Evolutionary conservation across 2,329 filamentous ascomycete species (phyloP).

Genomic region (Aspergillus ochraceus): DNA sequence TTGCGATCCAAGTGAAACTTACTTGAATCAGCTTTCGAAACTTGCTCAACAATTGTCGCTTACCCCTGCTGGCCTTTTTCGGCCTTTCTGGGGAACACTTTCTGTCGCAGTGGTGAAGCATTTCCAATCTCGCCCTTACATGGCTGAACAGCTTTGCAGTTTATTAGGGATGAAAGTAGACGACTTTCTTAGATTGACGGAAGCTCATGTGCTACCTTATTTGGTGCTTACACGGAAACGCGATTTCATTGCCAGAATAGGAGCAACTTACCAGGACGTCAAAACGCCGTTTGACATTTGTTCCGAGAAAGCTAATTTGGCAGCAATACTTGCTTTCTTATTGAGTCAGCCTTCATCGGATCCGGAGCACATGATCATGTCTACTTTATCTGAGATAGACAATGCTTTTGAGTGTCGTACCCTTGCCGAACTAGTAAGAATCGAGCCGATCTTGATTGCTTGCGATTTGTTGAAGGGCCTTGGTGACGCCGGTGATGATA

Average conservation of each 20-base stretch:
- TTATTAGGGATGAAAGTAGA: constrained; percentile 73
- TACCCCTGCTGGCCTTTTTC: constrained; percentile 69
- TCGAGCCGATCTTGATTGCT: constrained; percentile 72
- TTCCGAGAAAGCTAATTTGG: constrained; percentile 59
- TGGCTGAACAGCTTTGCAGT: constrained; percentile 76
- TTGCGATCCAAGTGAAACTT: not conserved
- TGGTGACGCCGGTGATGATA: constrained; percentile 62
- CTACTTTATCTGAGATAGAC: constrained; percentile 67
- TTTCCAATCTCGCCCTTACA: constrained; percentile 75
- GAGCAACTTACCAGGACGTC: constrained; percentile 61
- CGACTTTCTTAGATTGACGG: constrained; percentile 72
- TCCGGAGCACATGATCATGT: constrained; percentile 66
- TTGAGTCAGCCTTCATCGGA: constrained; percentile 64
- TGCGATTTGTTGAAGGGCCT: constrained; percentile 80
- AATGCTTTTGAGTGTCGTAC: constrained; percentile 67
- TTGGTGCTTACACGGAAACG: constrained; percentile 75
- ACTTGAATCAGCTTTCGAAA: constrained; percentile 58
- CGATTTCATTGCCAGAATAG: constrained; percentile 79
- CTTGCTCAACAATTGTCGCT: constrained; percentile 66
- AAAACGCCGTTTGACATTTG: constrained; percentile 62
- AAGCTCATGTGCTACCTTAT: constrained; percentile 80
- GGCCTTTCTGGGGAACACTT: constrained; percentile 85
- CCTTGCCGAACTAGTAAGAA: constrained; percentile 68
- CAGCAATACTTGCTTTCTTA: constrained; percentile 59
- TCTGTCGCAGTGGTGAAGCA: constrained; percentile 82